These are phyloP conservation scores for Monosporascus sp. DNA, from an alignment of 2,329 filamentous ascomycete genomes.

Conservation along the genomic window DNA sequence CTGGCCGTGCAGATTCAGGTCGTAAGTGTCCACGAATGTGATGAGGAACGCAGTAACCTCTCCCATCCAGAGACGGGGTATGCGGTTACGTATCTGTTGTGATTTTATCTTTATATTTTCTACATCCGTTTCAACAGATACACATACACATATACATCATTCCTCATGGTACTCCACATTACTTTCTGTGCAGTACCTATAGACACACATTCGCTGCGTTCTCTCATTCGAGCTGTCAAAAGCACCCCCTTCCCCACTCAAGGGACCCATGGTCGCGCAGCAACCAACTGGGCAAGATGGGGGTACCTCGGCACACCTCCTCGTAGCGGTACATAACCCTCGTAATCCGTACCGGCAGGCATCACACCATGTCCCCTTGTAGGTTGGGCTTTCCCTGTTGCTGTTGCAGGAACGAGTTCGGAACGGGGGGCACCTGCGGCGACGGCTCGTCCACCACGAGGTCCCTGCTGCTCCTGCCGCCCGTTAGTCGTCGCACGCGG, in stretches of 20 bases:
- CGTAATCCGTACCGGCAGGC: constrained; percentile 2
- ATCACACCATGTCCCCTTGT: constrained; percentile 18
- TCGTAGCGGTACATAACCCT: constrained; percentile 4
- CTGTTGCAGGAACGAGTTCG: constrained; percentile 24
- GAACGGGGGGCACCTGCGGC: constrained; percentile 39
- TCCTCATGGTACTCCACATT: neutral
- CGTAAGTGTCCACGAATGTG: too few relatives aligned
- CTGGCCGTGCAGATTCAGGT: too few relatives aligned
- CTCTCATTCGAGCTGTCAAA: too few relatives aligned
- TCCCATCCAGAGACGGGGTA: too few relatives aligned
- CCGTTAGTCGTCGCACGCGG: constrained; percentile 58
- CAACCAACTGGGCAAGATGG: too few relatives aligned
- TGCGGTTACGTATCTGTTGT: too few relatives aligned
- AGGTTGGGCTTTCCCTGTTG: constrained; percentile 12
- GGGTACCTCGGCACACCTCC: neutral
- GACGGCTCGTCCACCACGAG: constrained; percentile 25
- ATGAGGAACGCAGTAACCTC: too few relatives aligned
- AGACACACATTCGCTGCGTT: neutral
- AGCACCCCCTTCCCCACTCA: too few relatives aligned
- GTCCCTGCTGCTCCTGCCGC: constrained; percentile 31
- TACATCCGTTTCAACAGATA: too few relatives aligned
- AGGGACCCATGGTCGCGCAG: too few relatives aligned
- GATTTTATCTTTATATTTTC: too few relatives aligned
- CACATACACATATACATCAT: too few relatives aligned
- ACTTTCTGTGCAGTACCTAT: neutral